Evolutionary conservation across 2,329 filamentous ascomycete species (phyloP), one percentile per base, ranked within the genome.

Genomic region (Ilyonectria robusta): DNA sequence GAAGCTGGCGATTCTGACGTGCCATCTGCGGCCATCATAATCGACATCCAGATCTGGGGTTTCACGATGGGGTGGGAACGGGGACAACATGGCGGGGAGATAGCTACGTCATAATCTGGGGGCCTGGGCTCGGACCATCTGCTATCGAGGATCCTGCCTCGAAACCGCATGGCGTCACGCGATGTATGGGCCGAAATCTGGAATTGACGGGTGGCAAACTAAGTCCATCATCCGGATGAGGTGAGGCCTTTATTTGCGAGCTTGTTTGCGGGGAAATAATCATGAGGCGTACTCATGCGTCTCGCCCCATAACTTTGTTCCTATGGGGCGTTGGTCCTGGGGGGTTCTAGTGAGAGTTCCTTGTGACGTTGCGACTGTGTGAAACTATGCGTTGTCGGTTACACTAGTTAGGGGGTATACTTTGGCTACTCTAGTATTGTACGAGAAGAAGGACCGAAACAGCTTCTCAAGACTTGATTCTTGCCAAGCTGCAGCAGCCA

Each of bases 61-160:
- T 40, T 10, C 35, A 53, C 35, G 44, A 54, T 40, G 29, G 51
- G 40, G 37, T 35, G 59, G 59, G 10, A 62, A 29, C 15, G 40
- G 26, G 37, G 40, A 48, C 29, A 47, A n/a, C 26, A 19, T n/a
- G 17, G 50, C 26, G 54, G 21, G 51, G 46, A 37, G 46, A 26
- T 55, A 13, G 48, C 70, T 72, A 74, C 72, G 72, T 74, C 72
- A 74, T 74, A 68, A 55, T 70, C 71, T 47, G 70, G 72, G 72
- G 71, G 35, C 31, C 35, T 19, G 31, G 19, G 29, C 50, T 40
- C 42, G 26, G 35, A 50, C 42, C 57, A 54, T 53, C 21, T 37
- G 21, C 59, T 51, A 51, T 61, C 51, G 40, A 51, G 51, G 58
- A 47, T 63, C 31, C 60, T 57, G 21, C 31, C 60, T 46, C 50